Evolutionary conservation across 768 basidiomycete genomes (phyloP), one percentile per base, ranked within the genome.

Genomic region (Suillus clintonianus): DNA sequence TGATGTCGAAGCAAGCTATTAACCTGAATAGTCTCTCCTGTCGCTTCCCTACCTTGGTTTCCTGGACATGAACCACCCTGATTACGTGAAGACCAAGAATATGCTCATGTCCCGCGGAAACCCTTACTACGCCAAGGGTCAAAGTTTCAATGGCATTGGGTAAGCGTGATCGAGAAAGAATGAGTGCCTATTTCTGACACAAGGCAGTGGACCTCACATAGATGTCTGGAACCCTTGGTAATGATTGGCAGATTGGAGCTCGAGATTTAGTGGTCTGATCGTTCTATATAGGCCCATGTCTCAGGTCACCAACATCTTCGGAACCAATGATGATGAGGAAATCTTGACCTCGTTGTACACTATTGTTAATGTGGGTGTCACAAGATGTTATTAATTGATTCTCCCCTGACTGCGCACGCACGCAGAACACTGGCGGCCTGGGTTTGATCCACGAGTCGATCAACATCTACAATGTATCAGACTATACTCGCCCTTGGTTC

Each of bases 21-120:
- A 39, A 62, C 55, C 41, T 34, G 17, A 55, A 47, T 24, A 92
- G 90, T 90, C 90, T 0, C 78, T 92, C n/a, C 76, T 93, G 27
- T 89, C 91, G 0, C 80, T 93, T 39, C 91, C 91, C 13, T 93
- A 93, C 71, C 83, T 93, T 30, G 90, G 90, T 1, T 92, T 92
- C 76, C 76, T 93, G 62, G 81, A 88, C 47, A 89, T 80, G 69
- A 71, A 74, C 27, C 67, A 92, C 67, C 78, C 84, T 9, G 78
- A 83, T 0, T 92, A 92, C 71, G 72, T 85, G 37, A 83, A 83
- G n/a, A 92, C 91, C 0, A 83, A 85, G 24, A 81, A 87, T 62
- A 64, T 86, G 36, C 74, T 92, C 9, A 73, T 92, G 59, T 92
- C 90, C 1, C 71, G 76, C 10, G 76, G 78, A 47, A 92, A 93